Evolutionary conservation across 2,329 filamentous ascomycete genomes (phyloP), one percentile per base, ranked within the genome.

Genomic region (Dactylellina cionopaga): DNA sequence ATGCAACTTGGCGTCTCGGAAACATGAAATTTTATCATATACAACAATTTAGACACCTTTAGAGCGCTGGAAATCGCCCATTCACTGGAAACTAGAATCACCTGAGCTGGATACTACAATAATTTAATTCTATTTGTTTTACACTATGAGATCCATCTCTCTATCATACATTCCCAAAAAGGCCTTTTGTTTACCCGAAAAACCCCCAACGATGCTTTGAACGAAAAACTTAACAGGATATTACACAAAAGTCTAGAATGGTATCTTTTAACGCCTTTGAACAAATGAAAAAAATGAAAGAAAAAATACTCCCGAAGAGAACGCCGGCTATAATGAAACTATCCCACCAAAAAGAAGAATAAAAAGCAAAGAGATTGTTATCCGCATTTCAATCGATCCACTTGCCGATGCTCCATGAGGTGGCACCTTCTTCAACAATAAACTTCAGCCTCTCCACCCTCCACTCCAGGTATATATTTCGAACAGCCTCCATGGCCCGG

Each of bases 401-500:
- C 39, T 85, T 82, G 37, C 81, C 81, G 74, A 92, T 84, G 54
- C 85, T 83, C 88, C 90, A 95, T 44, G 81, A 84, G 74, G 83
- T 79, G 35, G 85, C 86, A 15, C 85, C 86, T 77, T 94, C 88
- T 22, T 84, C 83, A 74, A 96, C 85, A 33, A 87, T 85, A 77
- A 96, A 82, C 65, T 86, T 86, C 77, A 89, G 85, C 75, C 90
- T 88, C 77, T 90, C 88, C 77, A 92, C 91, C 69, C 83, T 83
- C 85, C 90, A 90, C 44, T 78, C 78, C 0, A 74, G 79, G 74
- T 84, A 84, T 76, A 84, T 85, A 4, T 84, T 84, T 85, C 80
- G 81, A 88, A 80, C 87, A 86, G 83, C 81, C 91, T 79, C 84
- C 92, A 84, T 90, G 82, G 66, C 82, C 81, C 79, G 87, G 85